A percentile compares a stretch with the other conserved stretches of the same genome.
Conservation (phyloP, 371 early-diverging fungal genomes). For the Lichtheimia ornata region DNA sequence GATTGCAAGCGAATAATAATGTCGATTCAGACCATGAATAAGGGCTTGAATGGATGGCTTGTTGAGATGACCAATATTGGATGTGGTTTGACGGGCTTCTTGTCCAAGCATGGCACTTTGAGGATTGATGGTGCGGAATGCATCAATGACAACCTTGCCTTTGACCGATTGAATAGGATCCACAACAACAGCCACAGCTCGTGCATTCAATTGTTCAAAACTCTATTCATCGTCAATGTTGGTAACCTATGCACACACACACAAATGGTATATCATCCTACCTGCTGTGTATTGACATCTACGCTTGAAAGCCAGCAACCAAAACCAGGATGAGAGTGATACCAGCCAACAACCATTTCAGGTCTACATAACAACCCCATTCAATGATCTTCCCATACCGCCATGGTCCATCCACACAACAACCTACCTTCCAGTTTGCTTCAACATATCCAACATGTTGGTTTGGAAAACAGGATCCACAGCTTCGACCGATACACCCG, state of each 20-base stretch:
- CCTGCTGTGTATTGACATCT: slow-evolving; percentile 99
- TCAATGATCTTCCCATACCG: not conserved
- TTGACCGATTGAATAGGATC: slow-evolving; percentile 99
- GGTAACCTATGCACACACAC: too few relatives aligned
- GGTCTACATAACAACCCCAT: slow-evolving; percentile 57
- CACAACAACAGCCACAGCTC: slow-evolving; percentile 99
- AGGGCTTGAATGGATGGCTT: slow-evolving; percentile 98
- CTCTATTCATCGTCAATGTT: slow-evolving; percentile 41
- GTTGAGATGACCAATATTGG: slow-evolving; percentile 98
- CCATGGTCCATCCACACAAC: not conserved
- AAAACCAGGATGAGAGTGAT: slow-evolving; percentile 99
- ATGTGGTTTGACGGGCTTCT: slow-evolving; percentile 98
- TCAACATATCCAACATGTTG: slow-evolving; percentile 99
- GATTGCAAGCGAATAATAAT: slow-evolving; percentile 99
- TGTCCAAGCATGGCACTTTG: slow-evolving; percentile 88
- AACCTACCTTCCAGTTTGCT: slow-evolving; percentile 94
- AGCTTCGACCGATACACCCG: slow-evolving; percentile 99
- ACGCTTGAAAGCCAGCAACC: slow-evolving; percentile 99
- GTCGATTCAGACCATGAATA: slow-evolving; percentile 99
- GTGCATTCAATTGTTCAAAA: slow-evolving; percentile 95
- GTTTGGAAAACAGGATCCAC: slow-evolving; percentile 99
- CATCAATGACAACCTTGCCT: slow-evolving; percentile 99
- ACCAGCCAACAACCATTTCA: slow-evolving; percentile 99
- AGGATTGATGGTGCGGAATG: slow-evolving; percentile 97
- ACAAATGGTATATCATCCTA: too few relatives aligned